Conservation (phyloP, 805 yeast species). For the Cyberlindnera saturnus region DNA sequence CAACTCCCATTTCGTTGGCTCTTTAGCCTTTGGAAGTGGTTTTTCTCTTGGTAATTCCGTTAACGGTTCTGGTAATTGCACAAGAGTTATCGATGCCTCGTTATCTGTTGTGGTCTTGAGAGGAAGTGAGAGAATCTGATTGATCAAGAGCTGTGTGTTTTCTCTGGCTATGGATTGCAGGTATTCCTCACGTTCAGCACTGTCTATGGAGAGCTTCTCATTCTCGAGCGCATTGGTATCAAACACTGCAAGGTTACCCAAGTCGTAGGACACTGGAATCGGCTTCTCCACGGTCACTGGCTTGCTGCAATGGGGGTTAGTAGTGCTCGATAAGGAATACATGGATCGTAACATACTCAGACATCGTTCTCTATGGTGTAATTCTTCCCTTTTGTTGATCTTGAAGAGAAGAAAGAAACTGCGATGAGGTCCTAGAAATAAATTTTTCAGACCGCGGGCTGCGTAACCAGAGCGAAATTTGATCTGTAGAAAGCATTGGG, state of each 20-base stretch:
- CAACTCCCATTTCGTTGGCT: slow-evolving; percentile 93
- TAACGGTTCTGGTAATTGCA: slow-evolving; percentile 77
- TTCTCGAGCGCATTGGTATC: slow-evolving; percentile 83
- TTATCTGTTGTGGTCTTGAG: slow-evolving; percentile 80
- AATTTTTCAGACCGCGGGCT: slow-evolving; percentile 5
- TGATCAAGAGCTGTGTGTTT: slow-evolving; percentile 84
- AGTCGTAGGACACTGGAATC: slow-evolving; percentile 82
- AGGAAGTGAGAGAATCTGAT: slow-evolving; percentile 87
- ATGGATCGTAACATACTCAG: slow-evolving; percentile 4
- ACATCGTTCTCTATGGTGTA: not conserved
- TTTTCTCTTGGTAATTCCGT: slow-evolving; percentile 89
- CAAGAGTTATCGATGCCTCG: slow-evolving; percentile 54
- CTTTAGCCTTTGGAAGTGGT: slow-evolving; percentile 87
- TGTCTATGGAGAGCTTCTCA: slow-evolving; percentile 42
- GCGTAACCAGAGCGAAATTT: not conserved
- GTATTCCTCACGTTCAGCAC: slow-evolving; percentile 57
- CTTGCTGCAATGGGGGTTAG: slow-evolving; percentile 25
- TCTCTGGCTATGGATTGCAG: slow-evolving; percentile 73
- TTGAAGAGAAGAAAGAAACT: not conserved
- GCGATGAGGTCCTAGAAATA: slow-evolving; percentile 5
- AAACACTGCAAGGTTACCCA: slow-evolving; percentile 86
- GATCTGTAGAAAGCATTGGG: too few relatives aligned
- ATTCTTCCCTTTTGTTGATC: not conserved
- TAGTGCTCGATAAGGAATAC: not conserved
- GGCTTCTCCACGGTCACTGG: slow-evolving; percentile 88